Conservation (phyloP, 352 stramenopile species). For the Thraustotheca clavata region DNA sequence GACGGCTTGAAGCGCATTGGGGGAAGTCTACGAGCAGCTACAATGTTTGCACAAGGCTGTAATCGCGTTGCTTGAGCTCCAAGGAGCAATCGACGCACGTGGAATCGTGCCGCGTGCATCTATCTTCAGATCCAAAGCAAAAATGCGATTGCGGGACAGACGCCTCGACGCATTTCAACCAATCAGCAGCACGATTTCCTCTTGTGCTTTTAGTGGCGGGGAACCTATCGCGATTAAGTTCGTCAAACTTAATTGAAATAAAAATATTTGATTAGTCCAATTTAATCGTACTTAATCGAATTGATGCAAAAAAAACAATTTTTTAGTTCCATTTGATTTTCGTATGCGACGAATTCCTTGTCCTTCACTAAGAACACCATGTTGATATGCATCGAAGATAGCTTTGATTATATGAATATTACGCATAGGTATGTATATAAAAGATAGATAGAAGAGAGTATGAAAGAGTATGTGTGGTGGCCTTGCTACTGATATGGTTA, state of each 20-base stretch:
- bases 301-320: not conserved
- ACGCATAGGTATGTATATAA: no score
- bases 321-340: no score
- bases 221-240: not conserved
- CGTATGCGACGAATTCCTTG: no score
- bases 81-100: slow-evolving; percentile 11
- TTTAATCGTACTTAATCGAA: not conserved
- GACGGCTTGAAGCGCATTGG: slow-evolving; percentile 9
- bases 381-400: no score
- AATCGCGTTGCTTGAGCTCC: not conserved
- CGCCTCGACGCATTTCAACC: slow-evolving; percentile 3
- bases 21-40: not conserved
- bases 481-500: no score
- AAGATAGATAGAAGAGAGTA: no score
- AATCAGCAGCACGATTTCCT: slow-evolving; percentile 17
- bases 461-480: no score
- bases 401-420: no score
- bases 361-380: no score
- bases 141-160: slow-evolving; percentile 5
- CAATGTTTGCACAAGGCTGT: not conserved
- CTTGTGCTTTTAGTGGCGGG: not conserved
- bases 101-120: slow-evolving; percentile 13
- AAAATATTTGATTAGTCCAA: not conserved
- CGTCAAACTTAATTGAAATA: not conserved
- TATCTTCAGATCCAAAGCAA: not conserved